phyloP scores from a whole-genome alignment of 805 yeast species.

The Lipomyces starkeyi region DNA sequence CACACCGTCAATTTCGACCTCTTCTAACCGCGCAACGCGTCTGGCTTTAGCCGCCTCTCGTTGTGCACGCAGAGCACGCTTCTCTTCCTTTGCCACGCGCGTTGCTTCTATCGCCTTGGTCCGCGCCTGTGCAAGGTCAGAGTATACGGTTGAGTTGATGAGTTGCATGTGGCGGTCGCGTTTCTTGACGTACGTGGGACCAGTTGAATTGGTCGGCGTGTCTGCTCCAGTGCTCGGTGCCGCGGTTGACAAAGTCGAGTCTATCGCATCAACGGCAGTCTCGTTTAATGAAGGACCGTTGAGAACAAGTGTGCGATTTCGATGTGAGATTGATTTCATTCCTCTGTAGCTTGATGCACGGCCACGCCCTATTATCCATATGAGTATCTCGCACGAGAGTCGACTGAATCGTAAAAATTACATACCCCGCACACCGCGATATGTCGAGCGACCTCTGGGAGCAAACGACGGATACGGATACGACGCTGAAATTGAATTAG shows the following conservation, averaged over 20 bases:
- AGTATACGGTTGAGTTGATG: constrained; percentile 34
- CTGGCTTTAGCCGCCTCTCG: constrained; percentile 38
- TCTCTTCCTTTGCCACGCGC: constrained; percentile 34
- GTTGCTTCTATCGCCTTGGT: constrained; percentile 36
- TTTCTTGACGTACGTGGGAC: constrained; percentile 28
- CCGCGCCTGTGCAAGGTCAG: constrained; percentile 35
- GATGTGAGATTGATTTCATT: constrained; percentile 26
- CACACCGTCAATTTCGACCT: constrained; percentile 41
- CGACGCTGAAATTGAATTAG: constrained; percentile 7
- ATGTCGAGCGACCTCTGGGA: background rate
- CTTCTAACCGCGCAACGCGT: constrained; percentile 16
- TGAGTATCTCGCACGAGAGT: background rate
- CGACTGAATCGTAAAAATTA: background rate
- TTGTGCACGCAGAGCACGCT: constrained; percentile 28
- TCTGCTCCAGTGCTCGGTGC: constrained; percentile 3
- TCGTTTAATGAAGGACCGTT: constrained; percentile 1
- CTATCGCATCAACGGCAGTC: background rate
- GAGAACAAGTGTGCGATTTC: constrained; percentile 37
- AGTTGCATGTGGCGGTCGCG: constrained; percentile 40
- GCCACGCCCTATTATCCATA: constrained; percentile 23
- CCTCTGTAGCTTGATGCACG: constrained; percentile 24
- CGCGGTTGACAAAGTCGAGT: background rate
- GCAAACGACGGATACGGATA: background rate
- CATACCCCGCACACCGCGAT: constrained; percentile 4
- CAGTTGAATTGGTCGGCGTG: background rate